A percentile compares a stretch with the other conserved stretches of the same genome.
phyloP scores from a whole-genome alignment of 1,284 basidiomycete genomes.

The Trametes versicolor region DNA sequence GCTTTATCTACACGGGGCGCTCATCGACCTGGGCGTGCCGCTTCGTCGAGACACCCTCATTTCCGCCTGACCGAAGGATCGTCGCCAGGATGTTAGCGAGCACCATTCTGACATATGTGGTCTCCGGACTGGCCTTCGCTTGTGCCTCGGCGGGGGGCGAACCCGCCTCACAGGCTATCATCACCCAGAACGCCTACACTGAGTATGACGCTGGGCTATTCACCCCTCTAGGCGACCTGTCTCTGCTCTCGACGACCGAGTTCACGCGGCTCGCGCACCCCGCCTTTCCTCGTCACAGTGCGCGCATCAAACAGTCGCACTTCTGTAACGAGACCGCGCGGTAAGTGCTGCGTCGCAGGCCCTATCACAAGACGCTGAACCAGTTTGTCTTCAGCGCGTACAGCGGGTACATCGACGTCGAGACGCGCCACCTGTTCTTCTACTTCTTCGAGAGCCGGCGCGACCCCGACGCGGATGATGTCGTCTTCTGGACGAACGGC shows the following conservation, averaged over 20 bases:
- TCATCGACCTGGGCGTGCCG: neutral
- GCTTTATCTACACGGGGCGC: neutral
- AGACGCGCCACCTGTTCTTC: slow-evolving; percentile 83
- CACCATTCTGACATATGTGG: neutral
- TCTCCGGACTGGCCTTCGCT: neutral
- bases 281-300: slow-evolving; percentile 57
- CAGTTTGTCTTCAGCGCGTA: slow-evolving; percentile 25
- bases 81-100: too few species aligned
- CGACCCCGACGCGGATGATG: slow-evolving; percentile 72
- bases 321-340: neutral
- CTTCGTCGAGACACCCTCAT: neutral
- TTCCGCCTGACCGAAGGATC: neutral
- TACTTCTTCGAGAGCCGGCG: slow-evolving; percentile 81
- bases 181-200: slow-evolving; percentile 13
- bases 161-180: neutral
- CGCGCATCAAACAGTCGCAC: slow-evolving; percentile 56
- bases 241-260: slow-evolving; percentile 46
- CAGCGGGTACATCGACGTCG: slow-evolving; percentile 73
- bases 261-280: slow-evolving; percentile 64
- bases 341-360: neutral
- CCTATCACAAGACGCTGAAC: neutral
- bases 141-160: neutral
- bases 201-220: slow-evolving; percentile 43
- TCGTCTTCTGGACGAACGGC: slow-evolving; percentile 76
- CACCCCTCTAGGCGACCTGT: slow-evolving; percentile 52